Evolutionary conservation across 768 basidiomycete species (phyloP), one percentile per base, ranked within the genome.

Genomic region (Candolleomyces aberdarensis): DNA sequence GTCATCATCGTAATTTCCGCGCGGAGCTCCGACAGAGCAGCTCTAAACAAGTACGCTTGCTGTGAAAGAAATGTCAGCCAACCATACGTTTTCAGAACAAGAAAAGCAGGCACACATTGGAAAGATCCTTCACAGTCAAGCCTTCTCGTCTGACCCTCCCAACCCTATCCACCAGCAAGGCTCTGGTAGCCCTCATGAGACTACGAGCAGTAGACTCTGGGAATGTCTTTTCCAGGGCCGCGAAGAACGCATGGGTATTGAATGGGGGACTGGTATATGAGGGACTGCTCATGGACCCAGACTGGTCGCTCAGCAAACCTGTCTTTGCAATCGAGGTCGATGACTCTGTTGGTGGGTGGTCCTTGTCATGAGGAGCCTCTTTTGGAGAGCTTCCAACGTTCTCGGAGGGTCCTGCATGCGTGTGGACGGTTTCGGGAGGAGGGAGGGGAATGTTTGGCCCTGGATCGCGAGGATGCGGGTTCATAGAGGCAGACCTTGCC

Each of bases 1-100:
- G 90, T 88, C 55, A 83, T 85, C 67, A 93, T 84, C 4, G 89
- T 87, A 31, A 93, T 83, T 70, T 97, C 96, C 4, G 91, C 89
- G 19, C 93, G 83, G 51, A 96, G 78, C 71, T 98, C 95, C 1
- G 92, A 92, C 41, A 98, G 74, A 0, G 96, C 97, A 19, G 97
- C 97, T 50, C 89, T 87, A 74, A 97, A 97, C 36, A 98, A 79
- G 72, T 98, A 98, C 17, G 95, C 95, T 88, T 96, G 92, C 94
- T 97, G 67, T 26, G 36, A 29, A 54, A 55, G 31, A 5, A 29
- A 43, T 14, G 61, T 43, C 29, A 15, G 40, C 26, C 26, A 26
- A 26, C 26, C 26, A 3, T 26, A 51, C 47, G 22, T 40, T 49
- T 14, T 17, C 17, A 22, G 19, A 47, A 39, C 54, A 29, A 36